These are phyloP conservation scores for Oryza punctata DNA, from an alignment of 176 grass and related monocot genomes.

Conservation along the genomic window DNA sequence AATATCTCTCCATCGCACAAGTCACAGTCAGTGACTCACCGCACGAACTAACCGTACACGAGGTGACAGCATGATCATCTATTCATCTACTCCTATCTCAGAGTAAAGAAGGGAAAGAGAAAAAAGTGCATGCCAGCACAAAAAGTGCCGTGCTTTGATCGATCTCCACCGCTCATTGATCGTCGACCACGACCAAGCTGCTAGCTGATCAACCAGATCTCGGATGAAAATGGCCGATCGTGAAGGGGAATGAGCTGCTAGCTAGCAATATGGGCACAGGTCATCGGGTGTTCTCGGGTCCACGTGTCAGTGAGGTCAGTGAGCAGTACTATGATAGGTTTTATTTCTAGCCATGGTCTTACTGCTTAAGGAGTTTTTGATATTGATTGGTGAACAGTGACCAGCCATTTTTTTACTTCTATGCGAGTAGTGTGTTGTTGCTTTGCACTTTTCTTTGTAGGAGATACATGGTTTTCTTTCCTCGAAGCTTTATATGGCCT, in stretches of 20 bases:
- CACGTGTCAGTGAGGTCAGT: too few species aligned
- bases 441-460: background rate
- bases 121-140: background rate
- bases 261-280: too few species aligned
- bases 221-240: background rate
- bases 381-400: background rate
- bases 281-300: too few species aligned
- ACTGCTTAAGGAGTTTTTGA: background rate
- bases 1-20: background rate
- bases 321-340: too few species aligned
- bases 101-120: background rate
- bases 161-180: background rate
- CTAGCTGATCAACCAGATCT: background rate
- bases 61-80: background rate
- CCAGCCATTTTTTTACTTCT: background rate
- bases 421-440: background rate
- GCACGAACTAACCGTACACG: background rate
- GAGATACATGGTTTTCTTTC: too few species aligned
- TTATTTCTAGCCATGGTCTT: background rate
- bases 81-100: background rate
- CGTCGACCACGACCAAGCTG: background rate
- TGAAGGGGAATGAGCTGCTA: background rate
- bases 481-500: too few species aligned
- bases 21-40: conserved; percentile 8
- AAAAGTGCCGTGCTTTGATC: too few species aligned